Evolutionary conservation across 2,329 filamentous ascomycete genomes (phyloP), one percentile per base, ranked within the genome.

Genomic region (Sclerotinia sclerotiorum): DNA sequence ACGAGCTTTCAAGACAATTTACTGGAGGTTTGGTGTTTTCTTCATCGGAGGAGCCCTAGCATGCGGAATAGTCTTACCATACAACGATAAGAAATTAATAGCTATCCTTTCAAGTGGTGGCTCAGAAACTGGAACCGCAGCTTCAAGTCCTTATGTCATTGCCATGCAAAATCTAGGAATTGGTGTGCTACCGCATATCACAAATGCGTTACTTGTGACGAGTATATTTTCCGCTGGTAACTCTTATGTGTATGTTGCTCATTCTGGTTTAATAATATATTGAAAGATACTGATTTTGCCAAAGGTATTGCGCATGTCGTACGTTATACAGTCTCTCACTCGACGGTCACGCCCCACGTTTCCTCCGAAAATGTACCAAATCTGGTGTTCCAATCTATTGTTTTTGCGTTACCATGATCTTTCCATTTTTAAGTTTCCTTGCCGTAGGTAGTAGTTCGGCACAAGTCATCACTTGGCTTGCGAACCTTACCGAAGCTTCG

Each of bases 391-490:
- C 74, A 3, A 69, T 73, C 48, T 93, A 73, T 91, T 92, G 80
- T 90, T 88, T 76, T 89, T 93, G 58, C 72, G 78, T 13, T 77
- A 88, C 42, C 87, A 90, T 5, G 83, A 92, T 65, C 75, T 86
- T 94, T 74, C 86, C 89, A 0, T 82, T 94, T 11, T 80, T 95
- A 13, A 85, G 87, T 5, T 94, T 93, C 77, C 83, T 94, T 35
- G 88, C 86, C 13, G 83, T 86, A 70, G 83, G 83, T 69, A 84
- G 88, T 1, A 84, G 75, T 49, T 73, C 73, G 2, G 76, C 74
- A 24, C 74, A 76, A 39, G 79, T 81, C 8, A 79, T 81, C 71
- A 79, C 77, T 69, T 81, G 79, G 72, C 76, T 81, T 65, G 78
- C 78, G 5, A 80, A 79, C 71, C 79, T 91, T 73, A 80, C 92